Evolutionary conservation across 306 rosid genomes (phyloP).

Genomic region (Medicago arabica): DNA sequence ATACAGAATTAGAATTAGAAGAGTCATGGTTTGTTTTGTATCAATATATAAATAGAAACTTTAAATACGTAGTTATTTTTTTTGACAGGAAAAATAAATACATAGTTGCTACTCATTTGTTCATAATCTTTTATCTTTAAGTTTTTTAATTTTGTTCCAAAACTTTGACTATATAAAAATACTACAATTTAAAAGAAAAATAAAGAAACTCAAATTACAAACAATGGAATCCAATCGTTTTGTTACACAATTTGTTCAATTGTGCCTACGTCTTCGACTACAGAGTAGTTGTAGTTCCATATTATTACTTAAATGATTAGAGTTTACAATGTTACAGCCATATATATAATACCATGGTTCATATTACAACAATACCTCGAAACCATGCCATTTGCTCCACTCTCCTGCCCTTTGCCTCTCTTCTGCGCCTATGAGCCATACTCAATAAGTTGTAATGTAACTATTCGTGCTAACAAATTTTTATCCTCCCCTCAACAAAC

Average conservation of each 20-base stretch:
- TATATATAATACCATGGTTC: no score
- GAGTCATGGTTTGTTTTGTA: slow-evolving; percentile 38
- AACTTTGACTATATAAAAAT: background rate
- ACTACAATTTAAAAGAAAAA: background rate
- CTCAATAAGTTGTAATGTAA: background rate
- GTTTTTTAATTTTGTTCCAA: background rate
- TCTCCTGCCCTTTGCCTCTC: no score
- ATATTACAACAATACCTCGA: no score
- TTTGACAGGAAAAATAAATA: background rate
- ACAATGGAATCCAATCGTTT: no score
- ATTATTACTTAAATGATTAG: no score
- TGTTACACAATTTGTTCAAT: no score
- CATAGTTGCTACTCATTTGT: background rate
- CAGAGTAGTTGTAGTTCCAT: no score
- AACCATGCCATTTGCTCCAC: no score
- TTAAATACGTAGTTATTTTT: slow-evolving; percentile 15
- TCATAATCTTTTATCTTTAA: background rate
- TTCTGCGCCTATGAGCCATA: no score
- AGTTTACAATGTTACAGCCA: no score
- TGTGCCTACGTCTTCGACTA: no score
- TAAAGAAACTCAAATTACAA: no score
- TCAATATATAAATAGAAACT: slow-evolving; percentile 6
- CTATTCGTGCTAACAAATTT: background rate
- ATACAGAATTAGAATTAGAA: slow-evolving; percentile 31
- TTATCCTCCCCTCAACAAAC: background rate